Evolutionary conservation across 2,329 filamentous ascomycete genomes (phyloP), one percentile per base, ranked within the genome.

Genomic region (Didymellaceae sp.): DNA sequence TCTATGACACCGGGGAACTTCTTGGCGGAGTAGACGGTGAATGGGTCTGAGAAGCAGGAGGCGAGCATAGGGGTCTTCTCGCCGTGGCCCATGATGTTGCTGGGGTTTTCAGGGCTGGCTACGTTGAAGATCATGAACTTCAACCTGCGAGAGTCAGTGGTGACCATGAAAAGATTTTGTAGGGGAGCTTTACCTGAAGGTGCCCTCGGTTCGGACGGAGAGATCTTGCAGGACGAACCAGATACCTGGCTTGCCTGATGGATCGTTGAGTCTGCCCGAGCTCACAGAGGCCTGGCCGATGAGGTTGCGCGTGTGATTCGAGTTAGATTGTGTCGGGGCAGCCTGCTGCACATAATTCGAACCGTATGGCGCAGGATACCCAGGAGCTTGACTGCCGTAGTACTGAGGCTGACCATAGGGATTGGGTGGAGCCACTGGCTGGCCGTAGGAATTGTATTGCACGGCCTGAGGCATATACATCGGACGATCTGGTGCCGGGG

Each of bases 1-100:
- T 97, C 93, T 50, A 96, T 96, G 1, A 99, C 94, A 31, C 94
- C 94, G 0, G 94, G 94, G 74, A 99, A 99, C 68, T 97, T 97
- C 81, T 99, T 99, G 38, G 94, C 94, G 2, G 90, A 96, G 75
- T 88, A 97, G 22, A 99, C 94, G 45, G 91, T 90, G 78, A 99
- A 97, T 2, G 86, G 82, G 4, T 96, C 89, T 38, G 90, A 95
- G 75, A 93, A 97, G 63, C 86, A 87, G 7, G 87, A 88, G 1
- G 93, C 91, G 14, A 97, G 82, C 10, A 97, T 88, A 0, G 90
- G 90, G 0, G 90, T 89, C 56, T 86, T 86, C 16, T 52, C 48
- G 47, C 86, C 88, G 28, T 83, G 87, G 71, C 91, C 94, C 50
- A 96, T 76, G 53, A 95, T 77, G 4, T 77, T 75, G 62, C 66